Evolutionary conservation across 2,329 filamentous ascomycete genomes (phyloP), one percentile per base, ranked within the genome.

Genomic region (Phaeophleospora eucalypticola): DNA sequence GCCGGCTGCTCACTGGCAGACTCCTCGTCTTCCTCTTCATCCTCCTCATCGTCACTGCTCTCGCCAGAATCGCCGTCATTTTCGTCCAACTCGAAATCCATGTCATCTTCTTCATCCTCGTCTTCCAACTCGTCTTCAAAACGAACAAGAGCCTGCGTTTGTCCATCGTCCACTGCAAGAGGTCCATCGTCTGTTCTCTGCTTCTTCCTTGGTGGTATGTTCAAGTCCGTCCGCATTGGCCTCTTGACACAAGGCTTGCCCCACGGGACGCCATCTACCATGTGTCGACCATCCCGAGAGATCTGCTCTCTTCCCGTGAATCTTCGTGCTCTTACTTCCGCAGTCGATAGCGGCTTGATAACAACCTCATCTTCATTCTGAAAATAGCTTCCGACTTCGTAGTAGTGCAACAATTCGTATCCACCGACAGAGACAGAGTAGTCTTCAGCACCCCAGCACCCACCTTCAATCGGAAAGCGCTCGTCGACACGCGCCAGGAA

Each of bases 331-430:
- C 82, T 81, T 7, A 93, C 68, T 64, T 97, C 91, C 36, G 83
- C 79, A 18, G 80, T 82, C 45, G 85, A 76, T 32, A 96, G 78
- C 9, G 88, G 83, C 41, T 89, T 85, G 55, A 96, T 89, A 41
- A 86, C 74, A 46, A 96, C 80, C 65, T 90, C 81, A 60, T 96
- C 90, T 45, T 93, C 89, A 42, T 91, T 84, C 57, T 87, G 85
- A 48, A 95, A 72, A 8, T 93, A 73, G 36, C 78, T 77, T 12
- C 75, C 73, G 4, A 95, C 77, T 16, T 79, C 75, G 64, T 88
- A 84, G 60, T 88, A 97, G 69, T 96, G 91, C 46, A 96, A 70
- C 59, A 88, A 93, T 68, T 97, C 91, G 56, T 87, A 96, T 37
- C 79, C 82, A 15, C 68, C 72, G 3, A 95, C 76, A 67, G 94